Evolutionary conservation across 768 basidiomycete genomes (phyloP).

Genomic region (Megacollybia marginata): DNA sequence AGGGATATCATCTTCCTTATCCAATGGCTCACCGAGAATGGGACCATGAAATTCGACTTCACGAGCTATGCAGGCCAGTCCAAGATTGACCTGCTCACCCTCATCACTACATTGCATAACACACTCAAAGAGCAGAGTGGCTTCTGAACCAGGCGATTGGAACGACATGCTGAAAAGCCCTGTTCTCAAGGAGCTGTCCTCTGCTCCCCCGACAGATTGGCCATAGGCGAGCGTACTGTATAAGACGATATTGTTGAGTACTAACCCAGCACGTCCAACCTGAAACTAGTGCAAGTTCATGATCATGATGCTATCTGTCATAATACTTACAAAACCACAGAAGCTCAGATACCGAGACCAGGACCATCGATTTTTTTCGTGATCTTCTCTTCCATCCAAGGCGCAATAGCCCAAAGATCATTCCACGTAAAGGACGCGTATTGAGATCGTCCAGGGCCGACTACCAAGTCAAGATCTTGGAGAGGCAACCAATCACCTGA

Average conservation of each 20-base stretch:
- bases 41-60: too few relatives aligned
- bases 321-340: background rate
- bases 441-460: conserved; percentile 42
- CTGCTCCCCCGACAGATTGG: too few relatives aligned
- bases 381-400: conserved; percentile 68
- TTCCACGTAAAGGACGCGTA: conserved; percentile 66
- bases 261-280: too few relatives aligned
- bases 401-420: conserved; percentile 66
- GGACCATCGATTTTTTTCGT: conserved; percentile 61
- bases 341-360: conserved; percentile 52
- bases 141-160: background rate
- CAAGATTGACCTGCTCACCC: too few relatives aligned
- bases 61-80: too few relatives aligned
- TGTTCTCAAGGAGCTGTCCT: too few relatives aligned
- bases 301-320: background rate
- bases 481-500: conserved; percentile 25
- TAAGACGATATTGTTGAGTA: too few relatives aligned
- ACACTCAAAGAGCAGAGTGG: too few relatives aligned
- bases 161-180: background rate
- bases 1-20: too few relatives aligned
- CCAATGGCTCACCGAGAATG: too few relatives aligned
- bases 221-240: too few relatives aligned
- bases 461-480: conserved; percentile 43
- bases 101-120: too few relatives aligned
- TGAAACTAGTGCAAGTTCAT: background rate